Base-by-base conservation (phyloP, 768 basidiomycete species). In the Obba rivulosa region DNA sequence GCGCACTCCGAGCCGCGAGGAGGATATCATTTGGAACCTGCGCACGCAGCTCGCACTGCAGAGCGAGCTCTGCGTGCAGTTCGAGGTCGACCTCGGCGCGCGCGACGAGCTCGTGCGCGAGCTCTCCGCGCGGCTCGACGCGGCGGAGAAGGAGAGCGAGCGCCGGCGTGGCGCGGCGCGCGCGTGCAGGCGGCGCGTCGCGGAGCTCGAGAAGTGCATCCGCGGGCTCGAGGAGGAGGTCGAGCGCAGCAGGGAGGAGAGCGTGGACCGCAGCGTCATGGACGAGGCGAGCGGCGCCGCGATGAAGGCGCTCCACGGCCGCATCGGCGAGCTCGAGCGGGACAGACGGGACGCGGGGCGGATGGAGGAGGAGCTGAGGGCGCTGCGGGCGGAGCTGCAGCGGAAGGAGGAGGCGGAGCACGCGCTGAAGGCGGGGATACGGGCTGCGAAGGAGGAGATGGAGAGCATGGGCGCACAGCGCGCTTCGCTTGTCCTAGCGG, bases 141-240 rank as follows among this genome's bases (percentile, higher is more conserved):
- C 71, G 1, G 60, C 75, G 8, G 83, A 88, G 63, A 76, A 74
- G 47, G 86, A 88, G 50, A 80, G 78, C n/a, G 69, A 69, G 22
- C 80, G 80, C 59, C 77, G 83, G 45, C 76, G 73, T 59, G 66
- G 51, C 14, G 69, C 76, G 0, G 62, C 87, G 28, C 69, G 76
- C 34, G 68, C 67, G 16, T 88, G 86, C 83, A 85, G 82, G 70
- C 86, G 85, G 70, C 87, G 86, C 54, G 83, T 89, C 3, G 71
- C 73, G 45, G 86, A 89, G 53, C 68, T 92, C 41, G 87, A 91
- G 66, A 76, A 71, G 53, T 70, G 78, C 51, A 82, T 83, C 45
- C 74, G 80, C 14, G 67, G 72, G 48, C 71, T 85, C 24, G 87
- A 95, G 69, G 92, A 94, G 61, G 87, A 94, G 61, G 87, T 94